Base-by-base conservation (phyloP, 148 eudicot species). In the Dianthus caryophyllus region DNA sequence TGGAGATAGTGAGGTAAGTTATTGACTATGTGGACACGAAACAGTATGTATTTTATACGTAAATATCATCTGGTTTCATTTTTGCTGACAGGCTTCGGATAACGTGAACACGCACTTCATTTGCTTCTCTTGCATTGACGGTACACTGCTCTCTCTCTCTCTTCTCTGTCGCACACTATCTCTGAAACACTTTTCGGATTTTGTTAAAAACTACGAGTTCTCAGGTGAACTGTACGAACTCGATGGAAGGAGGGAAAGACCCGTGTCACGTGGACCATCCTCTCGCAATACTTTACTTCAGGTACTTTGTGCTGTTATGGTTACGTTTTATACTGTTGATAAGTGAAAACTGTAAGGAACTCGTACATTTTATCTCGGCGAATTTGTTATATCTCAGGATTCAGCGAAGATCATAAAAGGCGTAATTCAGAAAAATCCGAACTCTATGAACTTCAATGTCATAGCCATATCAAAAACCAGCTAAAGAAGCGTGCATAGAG, bases 211-310 rank as follows among this genome's bases (percentile, higher is more conserved):
- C 21, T 43, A 48, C 71, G 64, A 17, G 27, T 66, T 25, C 73
- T 68, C 67, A 92, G 98, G 94, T 65, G 82, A 82, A 82, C 86
- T 92, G 29, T 90, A 83, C 75, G 99, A 94, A 80, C 99, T 94
- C 59, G 99, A 94, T 77, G 99, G 97, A 77, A 77, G 96, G 72
- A 86, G 80, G 81, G 68, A 85, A 13, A 89, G 81, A 65, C 97
- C 99, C 59, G 50, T 88, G 66, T 82, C 88, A 66, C 99, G 84
- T 60, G 99, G 97, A 57, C 73, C 86, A 63, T 86, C 97, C 61
- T 82, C 97, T 6, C 86, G 89, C 14, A 68, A 68, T 73, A 90
- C 86, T 75, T 68, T 88, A 66, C 80, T 90, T 67, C 79, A 79
- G 89, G 99, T 90, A 81, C 67, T 14, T 64, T 36, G n/a, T n/a